These are phyloP conservation scores for Sporothrix dimorphospora DNA, from an alignment of 2,329 filamentous ascomycete genomes.

Conservation along the genomic window DNA sequence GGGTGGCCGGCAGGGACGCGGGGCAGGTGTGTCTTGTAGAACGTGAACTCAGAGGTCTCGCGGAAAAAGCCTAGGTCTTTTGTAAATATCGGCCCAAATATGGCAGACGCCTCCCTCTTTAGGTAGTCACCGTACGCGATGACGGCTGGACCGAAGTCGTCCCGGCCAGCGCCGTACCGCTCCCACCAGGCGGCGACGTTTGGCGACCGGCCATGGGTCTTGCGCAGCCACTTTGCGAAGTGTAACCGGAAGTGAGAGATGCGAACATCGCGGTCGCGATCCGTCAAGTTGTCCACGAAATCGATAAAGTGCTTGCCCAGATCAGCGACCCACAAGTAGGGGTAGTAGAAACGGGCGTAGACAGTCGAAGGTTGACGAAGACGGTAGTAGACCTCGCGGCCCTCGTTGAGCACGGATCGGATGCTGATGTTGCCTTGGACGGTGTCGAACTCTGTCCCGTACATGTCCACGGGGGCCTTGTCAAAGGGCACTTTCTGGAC, in stretches of 20 bases:
- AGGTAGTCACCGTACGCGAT: slow-evolving; percentile 65
- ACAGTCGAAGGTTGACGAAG: slow-evolving; percentile 59
- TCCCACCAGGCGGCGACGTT: slow-evolving; percentile 59
- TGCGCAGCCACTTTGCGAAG: slow-evolving; percentile 62
- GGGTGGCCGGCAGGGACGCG: background rate
- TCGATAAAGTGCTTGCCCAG: slow-evolving; percentile 74
- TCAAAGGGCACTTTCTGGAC: slow-evolving; percentile 61
- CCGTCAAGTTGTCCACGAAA: slow-evolving; percentile 53
- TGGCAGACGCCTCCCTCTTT: slow-evolving; percentile 62
- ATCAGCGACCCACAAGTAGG: slow-evolving; percentile 72
- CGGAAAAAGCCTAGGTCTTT: slow-evolving; percentile 55
- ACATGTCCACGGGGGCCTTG: slow-evolving; percentile 67
- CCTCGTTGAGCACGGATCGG: slow-evolving; percentile 53
- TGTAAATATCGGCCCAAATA: slow-evolving; percentile 41
- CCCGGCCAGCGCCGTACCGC: slow-evolving; percentile 46
- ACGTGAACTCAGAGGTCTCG: slow-evolving; percentile 46
- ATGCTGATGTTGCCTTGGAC: slow-evolving; percentile 65
- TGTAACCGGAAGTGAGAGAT: slow-evolving; percentile 59
- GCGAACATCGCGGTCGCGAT: slow-evolving; percentile 43
- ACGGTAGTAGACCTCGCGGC: slow-evolving; percentile 63
- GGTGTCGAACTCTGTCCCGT: slow-evolving; percentile 54
- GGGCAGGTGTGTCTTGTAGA: background rate
- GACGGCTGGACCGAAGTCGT: slow-evolving; percentile 67
- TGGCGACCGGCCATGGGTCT: slow-evolving; percentile 47
- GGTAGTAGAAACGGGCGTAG: slow-evolving; percentile 64